phyloP scores from a whole-genome alignment of 2,329 filamentous ascomycete genomes.

The Fusarium brachygibbosum region DNA sequence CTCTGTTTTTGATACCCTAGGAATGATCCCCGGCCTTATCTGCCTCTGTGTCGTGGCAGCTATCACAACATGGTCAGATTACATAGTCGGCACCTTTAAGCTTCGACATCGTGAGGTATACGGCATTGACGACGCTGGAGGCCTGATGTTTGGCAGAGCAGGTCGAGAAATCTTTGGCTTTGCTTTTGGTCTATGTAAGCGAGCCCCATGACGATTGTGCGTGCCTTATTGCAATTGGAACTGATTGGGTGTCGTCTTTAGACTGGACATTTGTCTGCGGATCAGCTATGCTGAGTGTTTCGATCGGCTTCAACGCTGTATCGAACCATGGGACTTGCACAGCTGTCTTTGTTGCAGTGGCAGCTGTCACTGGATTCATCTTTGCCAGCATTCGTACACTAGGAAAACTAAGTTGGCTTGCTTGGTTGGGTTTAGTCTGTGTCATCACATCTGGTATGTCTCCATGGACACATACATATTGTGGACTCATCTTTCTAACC shows the following conservation, averaged over 20 bases:
- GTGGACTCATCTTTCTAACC: not conserved
- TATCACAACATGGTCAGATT: constrained; percentile 64
- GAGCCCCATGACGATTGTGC: constrained; percentile 31
- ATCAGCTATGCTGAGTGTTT: constrained; percentile 50
- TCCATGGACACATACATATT: fast-evolving
- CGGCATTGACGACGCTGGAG: constrained; percentile 66
- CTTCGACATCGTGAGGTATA: constrained; percentile 64
- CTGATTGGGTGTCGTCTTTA: not conserved
- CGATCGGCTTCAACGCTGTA: constrained; percentile 57
- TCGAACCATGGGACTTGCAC: constrained; percentile 57
- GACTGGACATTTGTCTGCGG: constrained; percentile 45
- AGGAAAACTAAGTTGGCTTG: constrained; percentile 52
- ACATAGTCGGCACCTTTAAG: constrained; percentile 66
- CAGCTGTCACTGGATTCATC: constrained; percentile 47
- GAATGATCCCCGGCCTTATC: constrained; percentile 63
- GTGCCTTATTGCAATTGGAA: fast-evolving
- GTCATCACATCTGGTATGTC: constrained; percentile 34
- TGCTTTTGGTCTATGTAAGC: constrained; percentile 53
- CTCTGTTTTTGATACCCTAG: constrained; percentile 59
- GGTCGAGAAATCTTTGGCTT: constrained; percentile 59
- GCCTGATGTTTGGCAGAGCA: constrained; percentile 61
- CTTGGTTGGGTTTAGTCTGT: constrained; percentile 45
- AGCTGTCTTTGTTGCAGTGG: constrained; percentile 57
- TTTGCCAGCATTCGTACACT: constrained; percentile 53
- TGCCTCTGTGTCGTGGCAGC: constrained; percentile 56